A percentile compares a stretch with the other conserved stretches of the same genome.
phyloP scores from a whole-genome alignment of 148 eudicot genomes.

The Fagopyrum tataricum region DNA sequence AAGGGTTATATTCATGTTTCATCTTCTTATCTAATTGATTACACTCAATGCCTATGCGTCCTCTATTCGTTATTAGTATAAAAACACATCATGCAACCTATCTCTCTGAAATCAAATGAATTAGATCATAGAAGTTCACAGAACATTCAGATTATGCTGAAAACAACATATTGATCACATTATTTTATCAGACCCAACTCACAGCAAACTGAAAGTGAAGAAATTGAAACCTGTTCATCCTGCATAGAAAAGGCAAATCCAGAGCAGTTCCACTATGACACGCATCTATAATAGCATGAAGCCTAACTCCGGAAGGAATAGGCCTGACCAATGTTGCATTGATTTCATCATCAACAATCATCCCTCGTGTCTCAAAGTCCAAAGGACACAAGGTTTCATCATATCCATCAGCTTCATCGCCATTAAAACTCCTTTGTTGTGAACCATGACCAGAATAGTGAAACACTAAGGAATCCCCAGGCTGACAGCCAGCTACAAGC shows the following conservation, averaged over 20 bases:
- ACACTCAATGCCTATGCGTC: background rate
- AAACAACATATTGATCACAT: background rate
- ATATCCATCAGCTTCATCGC: slow-evolving; percentile 89
- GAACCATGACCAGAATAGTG: slow-evolving; percentile 99
- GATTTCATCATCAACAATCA: slow-evolving; percentile 95
- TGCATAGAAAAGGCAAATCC: slow-evolving; percentile 82
- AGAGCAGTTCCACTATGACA: slow-evolving; percentile 97
- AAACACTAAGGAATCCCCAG: slow-evolving; percentile 87
- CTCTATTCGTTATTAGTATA: background rate
- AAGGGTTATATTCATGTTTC: background rate
- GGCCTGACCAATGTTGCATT: slow-evolving; percentile 81
- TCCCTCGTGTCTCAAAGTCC: slow-evolving; percentile 92
- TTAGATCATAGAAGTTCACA: background rate
- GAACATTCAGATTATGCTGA: background rate
- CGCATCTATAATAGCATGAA: slow-evolving; percentile 93
- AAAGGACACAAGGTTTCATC: slow-evolving; percentile 95
- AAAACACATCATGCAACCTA: background rate
- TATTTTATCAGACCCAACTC: background rate
- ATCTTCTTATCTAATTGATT: background rate
- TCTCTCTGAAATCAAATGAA: background rate
- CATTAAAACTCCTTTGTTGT: slow-evolving; percentile 57
- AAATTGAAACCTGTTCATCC: slow-evolving; percentile 65
- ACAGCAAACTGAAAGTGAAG: background rate
- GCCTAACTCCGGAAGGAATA: slow-evolving; percentile 80
- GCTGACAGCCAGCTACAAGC: slow-evolving; percentile 90